Evolutionary conservation across 495 filamentous ascomycete species (phyloP).

Genomic region (Penicillium canariense): DNA sequence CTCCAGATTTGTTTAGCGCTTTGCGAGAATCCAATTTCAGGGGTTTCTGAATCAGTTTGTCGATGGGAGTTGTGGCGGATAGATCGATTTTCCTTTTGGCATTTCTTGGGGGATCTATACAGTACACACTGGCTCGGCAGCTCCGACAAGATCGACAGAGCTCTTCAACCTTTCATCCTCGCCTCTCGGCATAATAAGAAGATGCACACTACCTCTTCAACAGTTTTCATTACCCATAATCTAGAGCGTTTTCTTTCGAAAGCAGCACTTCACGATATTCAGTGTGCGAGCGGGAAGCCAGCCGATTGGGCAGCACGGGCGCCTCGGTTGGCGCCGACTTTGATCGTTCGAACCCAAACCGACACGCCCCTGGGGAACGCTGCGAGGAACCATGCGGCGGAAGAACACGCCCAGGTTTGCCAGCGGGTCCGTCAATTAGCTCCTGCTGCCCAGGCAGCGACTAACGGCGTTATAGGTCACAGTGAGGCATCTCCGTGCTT

Average conservation of each 20-base stretch:
- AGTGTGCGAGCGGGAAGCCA: background rate
- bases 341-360: background rate
- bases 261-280: background rate
- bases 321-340: background rate
- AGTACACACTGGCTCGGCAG: background rate
- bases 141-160: background rate
- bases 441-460: background rate
- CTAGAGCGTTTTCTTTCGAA: background rate
- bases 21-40: too few species aligned
- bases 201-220: too few species aligned
- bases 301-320: background rate
- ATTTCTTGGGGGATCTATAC: background rate
- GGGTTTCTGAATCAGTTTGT: background rate
- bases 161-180: too few species aligned
- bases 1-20: background rate
- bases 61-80: background rate
- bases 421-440: background rate
- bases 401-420: too few species aligned
- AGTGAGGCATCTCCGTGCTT: background rate
- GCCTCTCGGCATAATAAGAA: too few species aligned
- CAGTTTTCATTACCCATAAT: too few species aligned
- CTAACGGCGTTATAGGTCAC: background rate
- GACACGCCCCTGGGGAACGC: too few species aligned
- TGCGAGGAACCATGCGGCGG: background rate
- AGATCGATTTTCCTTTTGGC: background rate